Conservation (phyloP, 2,329 filamentous ascomycete genomes). For the Claviceps sp. region DNA sequence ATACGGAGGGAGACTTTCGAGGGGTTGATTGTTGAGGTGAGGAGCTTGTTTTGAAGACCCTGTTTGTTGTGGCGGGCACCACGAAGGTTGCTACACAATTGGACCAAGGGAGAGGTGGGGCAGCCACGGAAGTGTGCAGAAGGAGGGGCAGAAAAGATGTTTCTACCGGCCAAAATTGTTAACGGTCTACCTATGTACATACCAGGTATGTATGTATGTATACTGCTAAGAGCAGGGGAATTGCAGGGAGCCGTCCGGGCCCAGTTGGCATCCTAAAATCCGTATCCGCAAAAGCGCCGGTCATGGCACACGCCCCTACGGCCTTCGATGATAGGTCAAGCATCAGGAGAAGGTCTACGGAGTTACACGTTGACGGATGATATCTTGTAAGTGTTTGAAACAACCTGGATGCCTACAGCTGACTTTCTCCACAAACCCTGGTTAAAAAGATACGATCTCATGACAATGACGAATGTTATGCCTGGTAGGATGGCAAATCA, state of each 20-base stretch:
- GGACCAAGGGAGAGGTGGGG: conserved; percentile 12
- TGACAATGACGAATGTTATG: neutral
- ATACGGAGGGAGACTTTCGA: neutral
- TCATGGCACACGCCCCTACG: neutral
- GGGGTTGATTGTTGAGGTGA: conserved; percentile 5
- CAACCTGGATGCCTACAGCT: neutral
- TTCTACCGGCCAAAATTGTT: conserved; percentile 1
- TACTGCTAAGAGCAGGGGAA: neutral
- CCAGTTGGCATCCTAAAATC: neutral
- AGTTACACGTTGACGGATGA: neutral
- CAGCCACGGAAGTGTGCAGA: neutral
- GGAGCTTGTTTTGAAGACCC: conserved; percentile 1
- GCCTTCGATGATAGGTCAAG: neutral
- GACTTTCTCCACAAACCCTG: neutral
- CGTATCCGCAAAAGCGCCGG: conserved; percentile 1
- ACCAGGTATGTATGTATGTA: neutral
- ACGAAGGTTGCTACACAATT: conserved; percentile 2
- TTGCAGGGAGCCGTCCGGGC: neutral
- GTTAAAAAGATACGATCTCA: neutral
- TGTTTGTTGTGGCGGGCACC: conserved; percentile 4
- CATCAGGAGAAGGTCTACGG: neutral
- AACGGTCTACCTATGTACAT: neutral
- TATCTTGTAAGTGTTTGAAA: neutral
- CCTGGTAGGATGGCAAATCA: neutral
- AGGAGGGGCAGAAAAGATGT: conserved; percentile 12